phyloP scores from a whole-genome alignment of 208 protist genomes.

The Trypanosoma theileri region DNA sequence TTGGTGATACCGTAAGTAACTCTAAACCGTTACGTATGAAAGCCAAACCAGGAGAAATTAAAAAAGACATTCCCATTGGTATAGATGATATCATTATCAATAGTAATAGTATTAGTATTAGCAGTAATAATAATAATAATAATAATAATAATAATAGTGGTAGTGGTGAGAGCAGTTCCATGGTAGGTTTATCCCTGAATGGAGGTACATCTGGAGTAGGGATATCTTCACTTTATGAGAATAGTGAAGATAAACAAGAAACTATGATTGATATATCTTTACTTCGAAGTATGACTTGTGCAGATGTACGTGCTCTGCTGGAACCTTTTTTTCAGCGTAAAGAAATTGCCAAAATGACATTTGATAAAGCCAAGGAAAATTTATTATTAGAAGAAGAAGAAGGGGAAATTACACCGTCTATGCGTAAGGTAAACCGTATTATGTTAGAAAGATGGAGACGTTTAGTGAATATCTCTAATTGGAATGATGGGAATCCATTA shows the following conservation, averaged over 20 bases:
- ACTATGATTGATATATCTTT: conserved; percentile 16
- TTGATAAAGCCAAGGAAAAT: conserved; percentile 22
- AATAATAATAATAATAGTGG: no score
- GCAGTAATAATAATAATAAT: no score
- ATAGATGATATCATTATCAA: not conserved
- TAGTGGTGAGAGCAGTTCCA: no score
- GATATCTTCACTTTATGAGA: no score
- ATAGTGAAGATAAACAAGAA: not conserved
- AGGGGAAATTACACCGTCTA: not conserved
- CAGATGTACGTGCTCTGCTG: conserved; percentile 63
- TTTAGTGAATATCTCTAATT: conserved; percentile 33
- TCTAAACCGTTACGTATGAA: no score
- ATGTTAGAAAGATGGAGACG: conserved; percentile 22
- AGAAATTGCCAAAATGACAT: conserved; percentile 30
- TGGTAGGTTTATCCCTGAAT: no score
- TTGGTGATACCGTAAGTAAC: conserved; percentile 16
- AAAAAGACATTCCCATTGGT: not conserved
- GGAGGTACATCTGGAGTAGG: no score
- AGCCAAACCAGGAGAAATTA: no score
- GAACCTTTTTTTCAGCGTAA: conserved; percentile 64
- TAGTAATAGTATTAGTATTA: not conserved
- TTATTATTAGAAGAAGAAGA: no score
- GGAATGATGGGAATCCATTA: conserved; percentile 16
- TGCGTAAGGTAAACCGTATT: not conserved
- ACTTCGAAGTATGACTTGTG: conserved; percentile 60